These are phyloP conservation scores for Harringtonia lauricola DNA, from an alignment of 2,329 filamentous ascomycete species.

Conservation along the genomic window DNA sequence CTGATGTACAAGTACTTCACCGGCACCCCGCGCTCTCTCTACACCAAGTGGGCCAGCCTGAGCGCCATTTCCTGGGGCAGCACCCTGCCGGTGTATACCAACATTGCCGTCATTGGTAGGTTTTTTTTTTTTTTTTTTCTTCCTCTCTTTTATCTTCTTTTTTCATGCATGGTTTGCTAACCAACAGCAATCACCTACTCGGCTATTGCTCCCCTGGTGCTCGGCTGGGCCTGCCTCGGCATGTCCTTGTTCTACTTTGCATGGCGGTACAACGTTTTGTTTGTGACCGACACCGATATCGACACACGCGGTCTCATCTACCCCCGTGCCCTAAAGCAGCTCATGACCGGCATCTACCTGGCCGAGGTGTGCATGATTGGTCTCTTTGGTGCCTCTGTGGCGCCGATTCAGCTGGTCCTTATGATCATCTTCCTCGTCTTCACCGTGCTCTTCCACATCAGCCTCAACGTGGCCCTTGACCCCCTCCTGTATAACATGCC, in stretches of 20 bases:
- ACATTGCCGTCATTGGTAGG: constrained; percentile 68
- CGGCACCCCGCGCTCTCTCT: constrained; percentile 70
- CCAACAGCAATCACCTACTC: constrained; percentile 60
- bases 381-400: constrained; percentile 60
- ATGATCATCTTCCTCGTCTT: constrained; percentile 68
- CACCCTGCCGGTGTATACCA: constrained; percentile 69
- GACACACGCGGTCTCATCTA: constrained; percentile 92
- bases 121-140: constrained; percentile 10
- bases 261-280: constrained; percentile 81
- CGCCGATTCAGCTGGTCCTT: constrained; percentile 58
- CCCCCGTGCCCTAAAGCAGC: constrained; percentile 77
- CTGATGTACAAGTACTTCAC: constrained; percentile 65
- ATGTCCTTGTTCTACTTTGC: constrained; percentile 73
- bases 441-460: constrained; percentile 64
- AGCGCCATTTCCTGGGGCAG: constrained; percentile 74
- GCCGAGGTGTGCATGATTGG: constrained; percentile 72
- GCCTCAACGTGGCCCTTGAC: constrained; percentile 59
- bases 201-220: constrained; percentile 70
- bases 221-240: constrained; percentile 72
- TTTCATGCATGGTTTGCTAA: constrained; percentile 8
- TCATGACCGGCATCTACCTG: constrained; percentile 73
- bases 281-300: constrained; percentile 66
- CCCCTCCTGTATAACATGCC: constrained; percentile 73
- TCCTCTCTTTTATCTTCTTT: not conserved
- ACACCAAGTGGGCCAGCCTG: constrained; percentile 64